These are phyloP conservation scores for Candida ovalis DNA, from an alignment of 805 yeast genomes.

Conservation along the genomic window DNA sequence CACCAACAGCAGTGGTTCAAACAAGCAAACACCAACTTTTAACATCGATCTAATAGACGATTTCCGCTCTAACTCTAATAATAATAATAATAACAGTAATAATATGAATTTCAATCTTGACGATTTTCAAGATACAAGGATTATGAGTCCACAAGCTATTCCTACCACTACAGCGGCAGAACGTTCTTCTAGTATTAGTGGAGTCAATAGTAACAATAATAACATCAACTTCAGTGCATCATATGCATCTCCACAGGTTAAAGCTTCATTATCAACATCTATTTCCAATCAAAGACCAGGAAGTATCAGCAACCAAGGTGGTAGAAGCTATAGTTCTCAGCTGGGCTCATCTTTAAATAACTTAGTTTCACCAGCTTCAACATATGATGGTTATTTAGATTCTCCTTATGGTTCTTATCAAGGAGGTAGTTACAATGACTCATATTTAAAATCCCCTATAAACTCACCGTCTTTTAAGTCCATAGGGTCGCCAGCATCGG, in stretches of 20 bases:
- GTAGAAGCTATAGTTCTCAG: constrained; percentile 28
- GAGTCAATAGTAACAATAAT: constrained; percentile 2
- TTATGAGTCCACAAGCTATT: constrained; percentile 14
- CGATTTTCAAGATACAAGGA: constrained; percentile 10
- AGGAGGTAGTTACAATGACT: constrained; percentile 27
- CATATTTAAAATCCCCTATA: constrained; percentile 31
- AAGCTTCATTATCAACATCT: constrained; percentile 18
- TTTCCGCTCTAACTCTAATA: constrained; percentile 2
- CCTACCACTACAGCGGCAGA: constrained; percentile 5
- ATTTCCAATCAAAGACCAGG: constrained; percentile 16
- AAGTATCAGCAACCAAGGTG: constrained; percentile 23
- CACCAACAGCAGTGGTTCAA: neutral
- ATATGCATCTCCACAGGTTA: constrained; percentile 29
- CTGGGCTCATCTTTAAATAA: constrained; percentile 30
- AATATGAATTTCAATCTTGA: constrained; percentile 7
- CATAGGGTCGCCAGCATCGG: constrained; percentile 33
- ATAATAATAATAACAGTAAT: constrained; percentile 3
- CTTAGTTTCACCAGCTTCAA: constrained; percentile 32
- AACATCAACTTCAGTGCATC: constrained; percentile 13
- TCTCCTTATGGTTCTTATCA: constrained; percentile 35
- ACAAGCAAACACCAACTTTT: constrained; percentile 7
- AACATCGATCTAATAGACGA: constrained; percentile 15
- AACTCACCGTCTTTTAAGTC: constrained; percentile 33
- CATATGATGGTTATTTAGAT: constrained; percentile 31
- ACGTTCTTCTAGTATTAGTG: constrained; percentile 13